Evolutionary conservation across 2,329 filamentous ascomycete species (phyloP), one percentile per base, ranked within the genome.

Genomic region (Mariannaea elegans): DNA sequence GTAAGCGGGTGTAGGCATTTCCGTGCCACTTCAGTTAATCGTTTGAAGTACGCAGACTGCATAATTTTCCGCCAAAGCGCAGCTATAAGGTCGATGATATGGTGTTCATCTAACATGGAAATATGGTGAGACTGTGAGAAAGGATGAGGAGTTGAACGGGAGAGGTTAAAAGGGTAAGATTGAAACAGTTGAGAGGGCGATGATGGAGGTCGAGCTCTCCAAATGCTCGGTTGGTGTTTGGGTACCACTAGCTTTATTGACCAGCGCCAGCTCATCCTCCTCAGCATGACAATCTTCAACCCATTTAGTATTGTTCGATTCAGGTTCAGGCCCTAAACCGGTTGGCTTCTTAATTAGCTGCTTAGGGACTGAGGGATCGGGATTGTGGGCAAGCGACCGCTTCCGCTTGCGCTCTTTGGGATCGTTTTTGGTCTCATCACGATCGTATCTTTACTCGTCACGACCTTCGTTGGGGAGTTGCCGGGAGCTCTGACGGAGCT

Each of bases 271-370:
- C 47, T 77, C 77, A 53, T 79, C 78, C 27, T 76, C 72, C 24
- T 62, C n/a, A n/a, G 69, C 53, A 76, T 71, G 21, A 72, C 64
- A 12, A 31, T 75, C 73, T 27, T 76, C 71, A 3, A 68, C 66
- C 24, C 61, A 61, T 23, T 59, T 61, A 4, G 39, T 36, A 9
- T 70, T 69, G 16, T 77, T 77, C 38, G 73, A 74, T 16, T 77
- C 80, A 21, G 73, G 67, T 13, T 77, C 80, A 16, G 73, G 71
- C 3, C 82, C 75, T 8, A 84, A 84, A 21, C 78, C 80, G n/a
- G 80, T 79, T 59, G 85, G 82, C 72, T 87, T 88, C 60, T 82
- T 79, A 38, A 79, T 71, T 7, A 82, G 83, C 64, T 83, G 80
- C 23, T 82, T 80, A 2, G 76, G 66, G 51, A 81, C 81, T 24